A percentile compares a stretch with the other conserved stretches of the same genome.
Evolutionary conservation across 805 yeast genomes (phyloP).

Genomic region (Clavispora carvajalis): DNA sequence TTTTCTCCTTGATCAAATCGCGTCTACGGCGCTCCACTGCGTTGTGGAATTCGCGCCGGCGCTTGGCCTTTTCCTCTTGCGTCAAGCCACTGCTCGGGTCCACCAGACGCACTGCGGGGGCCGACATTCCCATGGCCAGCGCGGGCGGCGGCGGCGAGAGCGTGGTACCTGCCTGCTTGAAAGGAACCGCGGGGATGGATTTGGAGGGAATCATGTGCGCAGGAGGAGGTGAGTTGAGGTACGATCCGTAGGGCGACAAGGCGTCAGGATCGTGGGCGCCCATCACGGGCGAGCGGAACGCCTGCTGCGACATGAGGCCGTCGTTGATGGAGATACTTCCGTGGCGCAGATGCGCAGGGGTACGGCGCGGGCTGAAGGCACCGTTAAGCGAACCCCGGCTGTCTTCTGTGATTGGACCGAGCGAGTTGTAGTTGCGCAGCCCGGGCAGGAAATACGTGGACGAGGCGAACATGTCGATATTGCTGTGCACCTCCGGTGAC

Average conservation of each 20-base stretch:
- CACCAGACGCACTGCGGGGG: constrained; percentile 12
- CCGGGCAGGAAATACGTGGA: constrained; percentile 41
- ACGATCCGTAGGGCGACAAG: constrained; percentile 29
- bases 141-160: constrained; percentile 19
- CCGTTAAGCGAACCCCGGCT: constrained; percentile 11
- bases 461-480: constrained; percentile 22
- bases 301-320: constrained; percentile 32
- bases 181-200: constrained; percentile 19
- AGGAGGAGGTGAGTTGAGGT: constrained; percentile 36
- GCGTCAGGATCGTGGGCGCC: constrained; percentile 22
- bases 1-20: constrained; percentile 84
- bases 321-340: constrained; percentile 30
- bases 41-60: constrained; percentile 86
- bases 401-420: constrained; percentile 32
- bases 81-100: constrained; percentile 34
- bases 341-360: constrained; percentile 17
- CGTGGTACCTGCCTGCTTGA: constrained; percentile 8
- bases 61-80: constrained; percentile 65
- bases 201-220: constrained; percentile 15
- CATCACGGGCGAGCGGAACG: constrained; percentile 28
- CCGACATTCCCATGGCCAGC: constrained; percentile 32
- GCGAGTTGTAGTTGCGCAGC: constrained; percentile 22
- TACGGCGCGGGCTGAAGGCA: constrained; percentile 25
- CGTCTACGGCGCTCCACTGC: constrained; percentile 92
- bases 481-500: constrained; percentile 24